These are phyloP conservation scores for Termitomyces sp. DNA, from an alignment of 768 basidiomycete genomes.

Conservation along the genomic window DNA sequence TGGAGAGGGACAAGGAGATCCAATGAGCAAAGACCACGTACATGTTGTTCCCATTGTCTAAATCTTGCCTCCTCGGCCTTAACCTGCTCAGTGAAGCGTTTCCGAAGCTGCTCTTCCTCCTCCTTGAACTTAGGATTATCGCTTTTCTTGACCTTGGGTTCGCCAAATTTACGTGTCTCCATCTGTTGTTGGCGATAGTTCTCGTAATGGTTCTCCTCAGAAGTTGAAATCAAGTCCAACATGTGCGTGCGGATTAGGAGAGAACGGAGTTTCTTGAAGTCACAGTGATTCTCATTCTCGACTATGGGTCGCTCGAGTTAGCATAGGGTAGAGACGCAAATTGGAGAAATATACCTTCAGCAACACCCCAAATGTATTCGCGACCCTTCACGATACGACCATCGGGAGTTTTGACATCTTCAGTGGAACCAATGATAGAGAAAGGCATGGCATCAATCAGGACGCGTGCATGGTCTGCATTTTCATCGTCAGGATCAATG, in stretches of 20 bases:
- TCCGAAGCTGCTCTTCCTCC: constrained; percentile 94
- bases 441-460: constrained; percentile 94
- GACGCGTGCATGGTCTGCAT: constrained; percentile 82
- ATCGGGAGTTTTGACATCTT: constrained; percentile 88
- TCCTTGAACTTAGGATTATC: constrained; percentile 99
- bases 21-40: constrained; percentile 32
- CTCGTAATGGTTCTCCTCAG: constrained; percentile 96
- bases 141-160: constrained; percentile 96
- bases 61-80: constrained; percentile 97
- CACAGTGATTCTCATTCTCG: constrained; percentile 98
- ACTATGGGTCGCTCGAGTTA: constrained; percentile 39
- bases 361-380: constrained; percentile 99
- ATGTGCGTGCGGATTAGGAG: constrained; percentile 96
- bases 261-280: constrained; percentile 96
- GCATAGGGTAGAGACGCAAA: neutral
- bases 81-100: constrained; percentile 99
- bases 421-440: constrained; percentile 96
- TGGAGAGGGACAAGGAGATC: neutral
- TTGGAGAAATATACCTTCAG: constrained; percentile 62
- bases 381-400: constrained; percentile 94
- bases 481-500: constrained; percentile 81
- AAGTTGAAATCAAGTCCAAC: constrained; percentile 94
- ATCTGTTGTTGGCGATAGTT: constrained; percentile 97
- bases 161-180: constrained; percentile 99
- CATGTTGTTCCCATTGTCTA: constrained; percentile 99